Evolutionary conservation across 768 basidiomycete genomes (phyloP), one percentile per base, ranked within the genome.

Genomic region (Termitomyces sp.): DNA sequence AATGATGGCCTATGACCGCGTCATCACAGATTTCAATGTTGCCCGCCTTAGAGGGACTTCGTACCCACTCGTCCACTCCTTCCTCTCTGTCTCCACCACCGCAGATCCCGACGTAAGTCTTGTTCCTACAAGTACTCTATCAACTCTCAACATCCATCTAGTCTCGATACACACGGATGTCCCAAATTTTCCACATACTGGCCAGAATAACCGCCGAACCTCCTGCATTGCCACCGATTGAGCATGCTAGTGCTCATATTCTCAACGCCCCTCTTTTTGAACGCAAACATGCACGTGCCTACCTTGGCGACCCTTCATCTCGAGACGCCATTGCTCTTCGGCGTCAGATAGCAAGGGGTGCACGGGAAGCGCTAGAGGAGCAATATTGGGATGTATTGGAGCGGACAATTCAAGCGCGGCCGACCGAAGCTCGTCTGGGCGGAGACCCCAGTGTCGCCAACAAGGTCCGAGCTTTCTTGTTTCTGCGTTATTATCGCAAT

Each of bases 1-100:
- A 71, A 94, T 98, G 94, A 92, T 98, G 88, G 86, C 84, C 12
- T 99, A 98, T 68, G 90, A 95, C 74, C 83, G 84, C 46, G 85
- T 90, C 32, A 75, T 98, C 42, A 75, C 80, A 7, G 84, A 90
- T 22, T 74, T 98, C 49, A 94, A 97, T 72, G 70, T 76, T 38
- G 81, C 89, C 0, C 76, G 93, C 42, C 71, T 87, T 17, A 81
- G 85, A 2, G 87, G 83, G 17, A 83, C 77, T 5, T 90, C 86
- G 2, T 93, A 79, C 68, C 89, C 90, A 6, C 77, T 93, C 57
- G 71, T 93, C 8, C 87, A 91, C 61, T 73, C 83, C 1, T 76
- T 92, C 42, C 79, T 83, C 43, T 79, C 88, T 52, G 88, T 87
- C 9, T 82, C 89, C 6, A 69, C 79, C 7, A 71, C 80, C n/a